These are phyloP conservation scores for Ceratocystis papillata DNA, from an alignment of 2,329 filamentous ascomycete genomes.

Conservation along the genomic window DNA sequence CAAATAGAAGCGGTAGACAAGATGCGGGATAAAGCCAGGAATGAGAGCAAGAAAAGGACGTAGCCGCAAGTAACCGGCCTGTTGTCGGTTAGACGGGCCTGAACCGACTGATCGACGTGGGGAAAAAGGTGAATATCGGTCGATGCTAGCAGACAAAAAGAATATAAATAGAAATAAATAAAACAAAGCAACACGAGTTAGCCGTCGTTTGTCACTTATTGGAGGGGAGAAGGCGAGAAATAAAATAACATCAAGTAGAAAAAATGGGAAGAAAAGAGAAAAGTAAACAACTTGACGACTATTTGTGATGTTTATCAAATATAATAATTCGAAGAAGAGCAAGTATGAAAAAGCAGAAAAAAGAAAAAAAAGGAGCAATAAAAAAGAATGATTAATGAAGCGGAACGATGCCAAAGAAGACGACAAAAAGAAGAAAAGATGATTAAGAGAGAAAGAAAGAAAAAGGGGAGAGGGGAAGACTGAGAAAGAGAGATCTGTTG, in stretches of 20 bases:
- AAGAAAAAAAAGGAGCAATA: not conserved
- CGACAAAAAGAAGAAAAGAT: no score
- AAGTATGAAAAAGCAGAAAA: not conserved
- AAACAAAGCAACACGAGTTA: not conserved
- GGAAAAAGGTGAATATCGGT: not conserved
- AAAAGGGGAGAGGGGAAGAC: not conserved
- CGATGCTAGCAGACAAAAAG: not conserved
- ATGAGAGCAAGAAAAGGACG: not conserved
- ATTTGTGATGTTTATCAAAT: no score
- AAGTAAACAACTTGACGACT: no score
- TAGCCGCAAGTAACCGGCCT: no score
- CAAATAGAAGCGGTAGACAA: not conserved
- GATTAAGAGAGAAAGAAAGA: no score
- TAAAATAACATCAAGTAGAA: not conserved
- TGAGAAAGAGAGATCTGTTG: not conserved
- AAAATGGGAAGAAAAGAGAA: not conserved
- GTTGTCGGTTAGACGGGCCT: no score
- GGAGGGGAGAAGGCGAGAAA: not conserved
- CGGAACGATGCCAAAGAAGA: no score
- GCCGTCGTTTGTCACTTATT: no score
- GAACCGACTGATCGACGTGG: not conserved
- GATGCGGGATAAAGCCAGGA: not conserved
- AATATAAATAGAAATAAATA: slow-evolving; percentile 10
- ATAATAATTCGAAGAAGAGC: no score
- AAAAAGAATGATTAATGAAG: no score